Base-by-base conservation (phyloP, 768 basidiomycete genomes). In the Boletus sp. region DNA sequence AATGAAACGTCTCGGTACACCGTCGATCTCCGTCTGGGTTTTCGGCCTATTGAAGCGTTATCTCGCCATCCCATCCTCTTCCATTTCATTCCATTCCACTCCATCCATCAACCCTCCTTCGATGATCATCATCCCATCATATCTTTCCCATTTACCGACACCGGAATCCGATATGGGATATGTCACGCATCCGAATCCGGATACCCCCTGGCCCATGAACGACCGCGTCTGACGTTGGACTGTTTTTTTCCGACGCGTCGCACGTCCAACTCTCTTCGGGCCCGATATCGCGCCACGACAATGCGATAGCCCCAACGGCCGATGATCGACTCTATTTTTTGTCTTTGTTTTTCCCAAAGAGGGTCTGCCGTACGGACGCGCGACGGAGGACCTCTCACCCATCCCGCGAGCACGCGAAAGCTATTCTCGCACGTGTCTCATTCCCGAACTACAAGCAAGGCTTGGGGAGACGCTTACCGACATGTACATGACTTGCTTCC, bases 341-440 rank as follows among this genome's bases (percentile, higher is more conserved):
- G 35, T 37, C 11, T 7, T 37, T 7, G 17, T 37, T 32, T 7
- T 37, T 5, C 17, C 35, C 49, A 6, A 33, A 25, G 47, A 48
- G 21, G 39, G 39, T 39, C 25, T 7, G 23, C 21, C 9, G 17
- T 6, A 25, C 57, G 57, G 56, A 58, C 34, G 40, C 9, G 57
- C 57, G 57, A 58, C 57, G 57, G 57, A 57, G 25, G 15, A 29
- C 56, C 47, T 44, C 7, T 17, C 25, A 25, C 25, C 25, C 3
- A 25, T 25, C 25, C 25, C 25, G 25, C 25, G 25, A 25, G 25
- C 25, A 5, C 25, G 25, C 3, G 25, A 25, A 25, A 25, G 25
- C 25, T 25, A 25, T 25, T 25, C 25, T 25, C 5, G 25, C 25
- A 25, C 25, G 25, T 25, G 3, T 25, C 25, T 4, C 5, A 25